Evolutionary conservation across 1,284 basidiomycete genomes (phyloP).

Genomic region (Cutaneotrichosporon sp.): DNA sequence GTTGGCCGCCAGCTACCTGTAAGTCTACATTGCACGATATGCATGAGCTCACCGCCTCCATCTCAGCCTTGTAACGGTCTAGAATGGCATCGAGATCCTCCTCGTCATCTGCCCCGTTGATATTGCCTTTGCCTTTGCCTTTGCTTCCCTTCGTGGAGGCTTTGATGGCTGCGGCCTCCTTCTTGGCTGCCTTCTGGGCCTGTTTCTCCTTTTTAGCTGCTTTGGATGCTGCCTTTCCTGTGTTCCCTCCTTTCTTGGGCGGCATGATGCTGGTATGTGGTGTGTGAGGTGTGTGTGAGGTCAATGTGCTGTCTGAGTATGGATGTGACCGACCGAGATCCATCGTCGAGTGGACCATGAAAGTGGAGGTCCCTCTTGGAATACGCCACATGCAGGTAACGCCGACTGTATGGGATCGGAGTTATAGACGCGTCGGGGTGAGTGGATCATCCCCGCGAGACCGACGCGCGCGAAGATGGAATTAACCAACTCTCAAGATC

Average conservation of each 20-base stretch:
- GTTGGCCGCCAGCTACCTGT: slow-evolving; percentile 74
- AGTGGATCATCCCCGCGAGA: no score
- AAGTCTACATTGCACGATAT: slow-evolving; percentile 65
- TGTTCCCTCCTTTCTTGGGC: slow-evolving; percentile 14
- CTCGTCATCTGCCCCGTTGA: slow-evolving; percentile 60
- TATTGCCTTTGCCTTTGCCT: slow-evolving; percentile 39
- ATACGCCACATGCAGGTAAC: background rate
- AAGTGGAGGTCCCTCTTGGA: slow-evolving; percentile 22
- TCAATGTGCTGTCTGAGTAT: background rate
- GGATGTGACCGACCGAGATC: background rate
- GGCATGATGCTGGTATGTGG: slow-evolving; percentile 15
- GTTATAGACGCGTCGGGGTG: background rate
- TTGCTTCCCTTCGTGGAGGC: slow-evolving; percentile 27
- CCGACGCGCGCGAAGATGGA: no score
- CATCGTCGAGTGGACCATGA: slow-evolving; percentile 1
- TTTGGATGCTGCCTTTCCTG: slow-evolving; percentile 56
- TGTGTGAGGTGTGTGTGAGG: background rate
- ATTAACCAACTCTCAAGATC: no score
- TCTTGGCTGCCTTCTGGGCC: slow-evolving; percentile 54
- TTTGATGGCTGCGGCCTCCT: slow-evolving; percentile 60
- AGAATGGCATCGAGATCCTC: slow-evolving; percentile 75
- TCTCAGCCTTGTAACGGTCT: slow-evolving; percentile 50
- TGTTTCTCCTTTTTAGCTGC: slow-evolving; percentile 67
- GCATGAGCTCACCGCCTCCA: slow-evolving; percentile 51
- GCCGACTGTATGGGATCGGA: background rate